Evolutionary conservation across 306 rosid genomes (phyloP), one percentile per base, ranked within the genome.

Genomic region (Herpetospermum pedunculosum): DNA sequence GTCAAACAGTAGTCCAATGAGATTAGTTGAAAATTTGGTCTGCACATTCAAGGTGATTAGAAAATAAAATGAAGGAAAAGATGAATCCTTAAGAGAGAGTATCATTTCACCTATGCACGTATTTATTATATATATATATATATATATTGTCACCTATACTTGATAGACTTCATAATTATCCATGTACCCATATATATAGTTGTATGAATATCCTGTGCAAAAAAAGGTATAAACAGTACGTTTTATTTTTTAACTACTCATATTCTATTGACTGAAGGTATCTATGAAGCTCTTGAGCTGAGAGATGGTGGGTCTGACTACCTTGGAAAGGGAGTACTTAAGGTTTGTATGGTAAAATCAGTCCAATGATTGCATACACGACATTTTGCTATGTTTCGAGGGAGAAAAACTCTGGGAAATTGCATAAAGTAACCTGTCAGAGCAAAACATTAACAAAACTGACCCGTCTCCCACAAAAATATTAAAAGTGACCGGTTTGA

Each of bases 231-330:
- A 53, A 53, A 23, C 25, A 19, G 29, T 53, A 53, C 15, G 15
- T 21, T n/a, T 23, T 38, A n/a, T 21, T n/a, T 43, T 23, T 34
- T 8, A 30, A 28, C 48, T 67, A 55, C 2, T 52, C 4, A 35
- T 21, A 4, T 67, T 67, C 41, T 35, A 34, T 8, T 38, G 37
- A 9, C 18, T 43, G 48, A 21, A 92, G 98, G 98, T 28, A 76
- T 87, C 21, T 92, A 92, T 18, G 98, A 92, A 89, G 98, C 98
- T 60, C 97, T 92, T 79, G 97, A 92, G 82, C 79, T 90, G 26
- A 89, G 97, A 63, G 98, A 92, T 37, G 98, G 98, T 58, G 98
- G 98, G 44, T 80, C 85, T 14, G 98, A 90, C 75, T 92, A 92
- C 83, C 98, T 92, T 19, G 98, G 98, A 74, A 92, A 92, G 73